Percentiles rank a stretch among this genome's conserved stretches.
These are phyloP conservation scores for Paralagenidium karlingii DNA, from an alignment of 352 stramenopile species.

Conservation along the genomic window DNA sequence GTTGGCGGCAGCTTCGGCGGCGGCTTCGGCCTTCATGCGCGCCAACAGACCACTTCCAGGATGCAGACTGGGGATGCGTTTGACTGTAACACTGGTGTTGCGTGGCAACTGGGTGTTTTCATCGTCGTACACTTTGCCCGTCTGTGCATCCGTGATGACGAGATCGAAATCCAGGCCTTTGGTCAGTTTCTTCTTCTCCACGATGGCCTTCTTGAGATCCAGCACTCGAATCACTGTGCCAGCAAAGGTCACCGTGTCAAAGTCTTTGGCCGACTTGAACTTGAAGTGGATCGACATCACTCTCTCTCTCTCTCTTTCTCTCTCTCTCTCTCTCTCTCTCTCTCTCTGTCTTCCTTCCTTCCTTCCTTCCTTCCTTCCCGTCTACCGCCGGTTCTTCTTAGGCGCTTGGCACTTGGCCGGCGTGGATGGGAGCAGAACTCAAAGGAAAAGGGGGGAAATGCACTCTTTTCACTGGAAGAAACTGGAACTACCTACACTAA, in stretches of 20 bases:
- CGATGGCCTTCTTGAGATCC: constrained; percentile 89
- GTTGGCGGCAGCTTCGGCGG: constrained; percentile 32
- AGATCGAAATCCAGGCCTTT: constrained; percentile 89
- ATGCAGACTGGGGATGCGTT: constrained; percentile 78
- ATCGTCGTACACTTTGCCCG: constrained; percentile 85
- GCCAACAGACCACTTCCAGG: constrained; percentile 61
- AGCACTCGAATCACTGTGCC: constrained; percentile 78
- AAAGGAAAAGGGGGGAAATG: too few species aligned
- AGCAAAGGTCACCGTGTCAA: constrained; percentile 77
- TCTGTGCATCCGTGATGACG: constrained; percentile 86
- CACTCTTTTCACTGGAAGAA: too few species aligned
- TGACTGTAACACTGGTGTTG: constrained; percentile 88
- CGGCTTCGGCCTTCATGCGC: constrained; percentile 77
- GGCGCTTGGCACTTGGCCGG: too few species aligned
- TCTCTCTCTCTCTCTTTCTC: neutral
- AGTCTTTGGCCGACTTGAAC: constrained; percentile 86
- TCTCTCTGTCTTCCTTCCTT: too few species aligned
- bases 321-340: too few species aligned
- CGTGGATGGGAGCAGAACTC: too few species aligned
- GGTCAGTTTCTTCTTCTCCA: constrained; percentile 88
- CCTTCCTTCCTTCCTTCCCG: neutral
- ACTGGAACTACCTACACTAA: too few species aligned
- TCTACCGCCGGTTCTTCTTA: neutral
- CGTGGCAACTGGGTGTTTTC: constrained; percentile 82
- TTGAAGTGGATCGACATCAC: constrained; percentile 87